Percentiles rank a stretch among this genome's conserved stretches.
phyloP scores from a whole-genome alignment of 2,329 filamentous ascomycete species.

The Seiridium unicorne region DNA sequence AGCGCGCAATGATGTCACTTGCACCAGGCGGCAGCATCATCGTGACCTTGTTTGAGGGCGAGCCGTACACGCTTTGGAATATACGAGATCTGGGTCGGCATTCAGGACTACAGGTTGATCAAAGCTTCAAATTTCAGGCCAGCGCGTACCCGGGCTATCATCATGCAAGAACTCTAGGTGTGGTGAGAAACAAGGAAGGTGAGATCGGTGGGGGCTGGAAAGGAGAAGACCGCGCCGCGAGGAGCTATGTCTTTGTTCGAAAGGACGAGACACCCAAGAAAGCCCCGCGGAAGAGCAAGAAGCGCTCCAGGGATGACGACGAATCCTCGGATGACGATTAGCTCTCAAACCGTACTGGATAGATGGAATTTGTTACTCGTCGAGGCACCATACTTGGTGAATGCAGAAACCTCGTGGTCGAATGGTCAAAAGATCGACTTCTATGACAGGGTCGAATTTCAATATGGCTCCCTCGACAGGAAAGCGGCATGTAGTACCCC shows the following conservation, averaged over 20 bases:
- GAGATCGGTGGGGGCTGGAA: conserved; percentile 47
- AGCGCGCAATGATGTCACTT: conserved; percentile 49
- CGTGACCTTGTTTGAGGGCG: conserved; percentile 87
- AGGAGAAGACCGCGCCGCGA: conserved; percentile 49
- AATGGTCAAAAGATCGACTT: too few relatives aligned
- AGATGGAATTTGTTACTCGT: background rate
- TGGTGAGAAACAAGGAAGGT: conserved; percentile 48
- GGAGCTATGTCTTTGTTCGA: conserved; percentile 62
- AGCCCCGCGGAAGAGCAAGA: conserved; percentile 20
- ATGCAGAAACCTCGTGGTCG: too few relatives aligned
- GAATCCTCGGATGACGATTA: conserved; percentile 27
- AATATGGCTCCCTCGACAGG: too few relatives aligned
- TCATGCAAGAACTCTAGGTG: conserved; percentile 72
- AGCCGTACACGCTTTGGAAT: conserved; percentile 97
- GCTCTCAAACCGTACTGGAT: background rate
- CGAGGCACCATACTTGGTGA: too few relatives aligned
- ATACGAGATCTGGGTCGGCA: conserved; percentile 83
- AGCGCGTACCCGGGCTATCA: conserved; percentile 69
- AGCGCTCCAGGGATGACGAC: conserved; percentile 25
- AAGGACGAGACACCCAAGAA: conserved; percentile 46
- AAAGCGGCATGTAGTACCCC: too few relatives aligned
- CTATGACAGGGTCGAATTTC: too few relatives aligned
- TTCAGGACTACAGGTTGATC: conserved; percentile 65
- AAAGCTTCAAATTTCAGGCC: conserved; percentile 69
- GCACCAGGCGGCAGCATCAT: conserved; percentile 62